Evolutionary conservation across 257 asterid species (phyloP).

Genomic region (Ballota nigra): DNA sequence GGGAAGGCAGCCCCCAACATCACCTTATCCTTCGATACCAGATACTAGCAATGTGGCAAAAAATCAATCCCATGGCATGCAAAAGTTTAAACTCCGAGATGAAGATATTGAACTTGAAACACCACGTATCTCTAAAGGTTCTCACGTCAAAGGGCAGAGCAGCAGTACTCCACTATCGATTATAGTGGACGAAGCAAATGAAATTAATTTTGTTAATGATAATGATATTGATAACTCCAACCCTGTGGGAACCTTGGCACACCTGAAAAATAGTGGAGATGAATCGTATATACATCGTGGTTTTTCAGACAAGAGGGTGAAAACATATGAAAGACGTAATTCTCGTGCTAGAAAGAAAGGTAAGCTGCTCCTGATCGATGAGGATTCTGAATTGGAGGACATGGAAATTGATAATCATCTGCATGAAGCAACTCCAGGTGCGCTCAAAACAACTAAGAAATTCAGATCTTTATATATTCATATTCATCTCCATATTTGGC

Average conservation of each 20-base stretch:
- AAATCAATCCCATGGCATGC: slow-evolving; percentile 18
- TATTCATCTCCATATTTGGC: neutral
- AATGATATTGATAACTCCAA: slow-evolving; percentile 15
- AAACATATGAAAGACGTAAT: neutral
- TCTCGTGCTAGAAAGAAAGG: neutral
- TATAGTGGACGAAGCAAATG: slow-evolving; percentile 11
- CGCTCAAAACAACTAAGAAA: neutral
- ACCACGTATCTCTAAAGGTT: neutral
- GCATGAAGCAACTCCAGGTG: slow-evolving; percentile 25
- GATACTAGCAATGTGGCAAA: neutral
- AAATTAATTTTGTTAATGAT: slow-evolving; percentile 12
- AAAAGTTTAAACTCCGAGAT: slow-evolving; percentile 11
- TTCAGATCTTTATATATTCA: neutral
- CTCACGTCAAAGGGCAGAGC: slow-evolving; percentile 22
- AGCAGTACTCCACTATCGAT: slow-evolving; percentile 22
- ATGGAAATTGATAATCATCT: slow-evolving; percentile 3
- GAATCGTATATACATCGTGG: neutral
- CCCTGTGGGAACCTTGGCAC: neutral
- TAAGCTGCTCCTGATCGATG: neutral
- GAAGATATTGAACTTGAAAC: slow-evolving; percentile 6
- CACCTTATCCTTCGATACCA: neutral
- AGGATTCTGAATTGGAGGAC: neutral
- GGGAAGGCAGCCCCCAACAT: slow-evolving; percentile 19
- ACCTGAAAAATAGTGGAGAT: slow-evolving; percentile 9
- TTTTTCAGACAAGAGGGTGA: slow-evolving; percentile 9